Conservation (phyloP, 129 eudicot genomes). For the Smallanthus sonchifolius region DNA sequence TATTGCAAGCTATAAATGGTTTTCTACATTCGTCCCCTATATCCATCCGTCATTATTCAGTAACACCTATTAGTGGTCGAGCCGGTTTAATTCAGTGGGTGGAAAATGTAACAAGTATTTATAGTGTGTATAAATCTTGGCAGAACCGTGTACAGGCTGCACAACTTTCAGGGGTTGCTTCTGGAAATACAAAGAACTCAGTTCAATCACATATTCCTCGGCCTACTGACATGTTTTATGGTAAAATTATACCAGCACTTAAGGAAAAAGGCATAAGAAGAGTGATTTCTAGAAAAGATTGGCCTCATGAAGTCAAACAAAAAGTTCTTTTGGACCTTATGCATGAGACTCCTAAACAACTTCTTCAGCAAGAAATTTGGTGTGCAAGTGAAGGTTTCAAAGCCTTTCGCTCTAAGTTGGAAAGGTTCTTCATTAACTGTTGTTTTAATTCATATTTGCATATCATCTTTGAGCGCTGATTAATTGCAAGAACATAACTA, state of each 20-base stretch:
- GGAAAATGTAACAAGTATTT: slow-evolving; percentile 86
- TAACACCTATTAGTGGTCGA: slow-evolving; percentile 97
- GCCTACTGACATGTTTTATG: slow-evolving; percentile 97
- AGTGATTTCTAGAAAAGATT: slow-evolving; percentile 94
- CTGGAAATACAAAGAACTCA: slow-evolving; percentile 47
- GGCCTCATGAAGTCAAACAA: slow-evolving; percentile 98
- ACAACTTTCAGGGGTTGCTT: slow-evolving; percentile 56
- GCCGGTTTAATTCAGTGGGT: slow-evolving; percentile 99
- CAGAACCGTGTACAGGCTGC: slow-evolving; percentile 79
- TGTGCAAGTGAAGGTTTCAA: slow-evolving; percentile 99
- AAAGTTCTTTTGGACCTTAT: slow-evolving; percentile 93
- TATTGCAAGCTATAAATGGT: slow-evolving; percentile 82
- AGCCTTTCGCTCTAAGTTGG: slow-evolving; percentile 81
- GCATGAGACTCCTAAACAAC: slow-evolving; percentile 93
- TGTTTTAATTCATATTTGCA: slow-evolving; percentile 7
- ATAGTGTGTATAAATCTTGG: slow-evolving; percentile 91
- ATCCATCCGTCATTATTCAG: slow-evolving; percentile 79
- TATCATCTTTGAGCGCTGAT: slow-evolving; percentile 1
- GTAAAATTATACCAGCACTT: slow-evolving; percentile 96
- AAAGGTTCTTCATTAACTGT: slow-evolving; percentile 46
- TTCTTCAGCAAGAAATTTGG: slow-evolving; percentile 98
- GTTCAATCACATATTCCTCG: slow-evolving; percentile 80
- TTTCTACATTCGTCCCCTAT: slow-evolving; percentile 72
- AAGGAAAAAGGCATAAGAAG: slow-evolving; percentile 97
- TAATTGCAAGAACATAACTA: slow-evolving; percentile 8